These are phyloP conservation scores for Xylaria digitata DNA, from an alignment of 2,329 filamentous ascomycete genomes.

Conservation along the genomic window DNA sequence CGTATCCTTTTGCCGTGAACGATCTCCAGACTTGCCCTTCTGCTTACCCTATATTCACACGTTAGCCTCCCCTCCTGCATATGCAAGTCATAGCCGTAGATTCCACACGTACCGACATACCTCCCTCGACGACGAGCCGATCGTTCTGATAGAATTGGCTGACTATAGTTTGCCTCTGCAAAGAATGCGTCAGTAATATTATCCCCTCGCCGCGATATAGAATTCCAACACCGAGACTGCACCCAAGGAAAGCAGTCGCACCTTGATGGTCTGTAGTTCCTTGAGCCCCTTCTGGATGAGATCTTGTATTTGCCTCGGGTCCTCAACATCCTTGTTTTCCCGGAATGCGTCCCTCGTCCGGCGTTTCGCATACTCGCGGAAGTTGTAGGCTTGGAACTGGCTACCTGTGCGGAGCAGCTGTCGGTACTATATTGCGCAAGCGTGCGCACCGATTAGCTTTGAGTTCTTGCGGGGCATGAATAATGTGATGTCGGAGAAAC, in stretches of 20 bases:
- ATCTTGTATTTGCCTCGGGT: slow-evolving; percentile 84
- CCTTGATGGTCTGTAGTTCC: slow-evolving; percentile 91
- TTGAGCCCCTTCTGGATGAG: slow-evolving; percentile 88
- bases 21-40: slow-evolving; percentile 71
- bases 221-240: not conserved
- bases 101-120: slow-evolving; percentile 73
- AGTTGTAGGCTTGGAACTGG: slow-evolving; percentile 96
- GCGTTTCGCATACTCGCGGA: slow-evolving; percentile 94
- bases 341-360: slow-evolving; percentile 91
- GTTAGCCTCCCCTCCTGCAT: slow-evolving; percentile 20
- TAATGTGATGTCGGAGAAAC: not conserved
- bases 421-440: slow-evolving; percentile 74
- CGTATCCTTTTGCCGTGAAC: slow-evolving; percentile 81
- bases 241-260: slow-evolving; percentile 53
- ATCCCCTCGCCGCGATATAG: not conserved
- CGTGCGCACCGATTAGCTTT: slow-evolving; percentile 16
- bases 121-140: slow-evolving; percentile 89
- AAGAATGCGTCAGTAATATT: slow-evolving; percentile 18
- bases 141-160: slow-evolving; percentile 96
- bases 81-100: not conserved
- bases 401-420: slow-evolving; percentile 86
- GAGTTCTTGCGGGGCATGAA: not conserved
- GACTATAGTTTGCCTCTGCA: slow-evolving; percentile 90
- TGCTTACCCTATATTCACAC: slow-evolving; percentile 70
- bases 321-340: slow-evolving; percentile 78